Evolutionary conservation across 2,329 filamentous ascomycete species (phyloP).

Genomic region (Pyrenochaeta sp.): DNA sequence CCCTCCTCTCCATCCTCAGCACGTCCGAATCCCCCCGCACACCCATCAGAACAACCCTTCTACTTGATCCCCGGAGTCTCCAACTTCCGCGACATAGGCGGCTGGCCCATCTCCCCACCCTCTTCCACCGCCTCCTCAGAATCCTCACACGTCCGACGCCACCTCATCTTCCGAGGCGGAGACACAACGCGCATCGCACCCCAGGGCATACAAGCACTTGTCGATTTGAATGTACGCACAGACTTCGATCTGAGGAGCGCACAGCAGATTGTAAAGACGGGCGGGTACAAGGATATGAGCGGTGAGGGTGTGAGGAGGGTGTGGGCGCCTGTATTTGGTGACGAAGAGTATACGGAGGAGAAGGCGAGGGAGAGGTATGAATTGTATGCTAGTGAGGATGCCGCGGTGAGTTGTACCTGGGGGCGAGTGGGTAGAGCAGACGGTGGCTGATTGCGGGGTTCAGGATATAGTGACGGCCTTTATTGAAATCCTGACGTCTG

Average conservation of each 20-base stretch:
- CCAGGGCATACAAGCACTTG: conserved; percentile 17
- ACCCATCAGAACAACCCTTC: conserved; percentile 31
- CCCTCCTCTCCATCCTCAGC: neutral
- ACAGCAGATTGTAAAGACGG: conserved; percentile 61
- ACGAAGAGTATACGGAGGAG: conserved; percentile 67
- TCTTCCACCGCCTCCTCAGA: neutral
- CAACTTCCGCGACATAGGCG: conserved; percentile 45
- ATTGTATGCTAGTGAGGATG: conserved; percentile 64
- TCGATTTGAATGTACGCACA: conserved; percentile 64
- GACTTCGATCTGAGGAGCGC: conserved; percentile 73
- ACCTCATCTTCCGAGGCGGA: conserved; percentile 70
- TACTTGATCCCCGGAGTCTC: conserved; percentile 30
- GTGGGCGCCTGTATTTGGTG: conserved; percentile 69
- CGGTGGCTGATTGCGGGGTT: neutral
- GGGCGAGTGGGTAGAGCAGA: neutral
- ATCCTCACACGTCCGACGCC: conserved; percentile 52
- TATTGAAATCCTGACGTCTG: conserved; percentile 64
- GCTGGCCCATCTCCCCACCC: conserved; percentile 22
- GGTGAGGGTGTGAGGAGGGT: conserved; percentile 54
- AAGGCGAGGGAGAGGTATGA: conserved; percentile 65
- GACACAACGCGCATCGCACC: conserved; percentile 57
- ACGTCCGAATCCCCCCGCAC: conserved; percentile 7
- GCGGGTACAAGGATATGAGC: conserved; percentile 46
- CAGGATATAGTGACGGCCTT: conserved; percentile 69
- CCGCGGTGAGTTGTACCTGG: conserved; percentile 42